phyloP scores from a whole-genome alignment of 2,329 filamentous ascomycete genomes.

The Penicillium sp. region DNA sequence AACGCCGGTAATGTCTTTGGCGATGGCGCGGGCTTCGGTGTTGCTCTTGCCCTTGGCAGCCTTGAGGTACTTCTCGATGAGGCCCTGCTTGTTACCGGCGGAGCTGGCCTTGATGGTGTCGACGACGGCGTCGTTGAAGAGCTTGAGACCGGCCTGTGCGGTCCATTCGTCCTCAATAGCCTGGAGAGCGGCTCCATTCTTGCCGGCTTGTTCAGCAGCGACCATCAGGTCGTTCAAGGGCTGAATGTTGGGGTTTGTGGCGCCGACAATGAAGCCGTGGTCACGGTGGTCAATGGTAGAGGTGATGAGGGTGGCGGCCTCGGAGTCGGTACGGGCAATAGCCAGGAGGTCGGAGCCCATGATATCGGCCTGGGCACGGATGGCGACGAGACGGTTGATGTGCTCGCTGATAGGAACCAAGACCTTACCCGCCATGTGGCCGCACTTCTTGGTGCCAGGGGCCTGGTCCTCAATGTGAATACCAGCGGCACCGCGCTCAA shows the following conservation, averaged over 20 bases:
- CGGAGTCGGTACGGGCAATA: conserved; percentile 92
- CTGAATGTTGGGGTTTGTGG: conserved; percentile 80
- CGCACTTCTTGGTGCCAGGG: conserved; percentile 98
- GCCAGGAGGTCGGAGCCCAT: conserved; percentile 92
- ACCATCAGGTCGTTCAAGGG: conserved; percentile 90
- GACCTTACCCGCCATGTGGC: conserved; percentile 98
- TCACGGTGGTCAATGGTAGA: conserved; percentile 95
- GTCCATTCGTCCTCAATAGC: conserved; percentile 90
- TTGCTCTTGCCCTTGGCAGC: conserved; percentile 82
- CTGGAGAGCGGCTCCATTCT: conserved; percentile 77
- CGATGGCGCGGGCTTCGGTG: conserved; percentile 74
- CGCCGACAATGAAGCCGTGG: conserved; percentile 87
- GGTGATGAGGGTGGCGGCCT: conserved; percentile 95
- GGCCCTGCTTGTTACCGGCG: conserved; percentile 63
- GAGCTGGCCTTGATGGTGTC: conserved; percentile 73
- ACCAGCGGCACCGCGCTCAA: conserved; percentile 93
- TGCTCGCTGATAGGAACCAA: conserved; percentile 96
- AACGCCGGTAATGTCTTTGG: conserved; percentile 71
- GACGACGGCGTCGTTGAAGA: conserved; percentile 86
- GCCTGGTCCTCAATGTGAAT: conserved; percentile 99
- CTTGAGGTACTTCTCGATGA: conserved; percentile 66
- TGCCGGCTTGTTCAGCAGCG: conserved; percentile 77
- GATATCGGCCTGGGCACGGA: conserved; percentile 96
- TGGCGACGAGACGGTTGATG: conserved; percentile 95
- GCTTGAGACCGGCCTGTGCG: conserved; percentile 73